Evolutionary conservation across 768 basidiomycete genomes (phyloP), one percentile per base, ranked within the genome.

Genomic region (Hirschioporus abietinus): DNA sequence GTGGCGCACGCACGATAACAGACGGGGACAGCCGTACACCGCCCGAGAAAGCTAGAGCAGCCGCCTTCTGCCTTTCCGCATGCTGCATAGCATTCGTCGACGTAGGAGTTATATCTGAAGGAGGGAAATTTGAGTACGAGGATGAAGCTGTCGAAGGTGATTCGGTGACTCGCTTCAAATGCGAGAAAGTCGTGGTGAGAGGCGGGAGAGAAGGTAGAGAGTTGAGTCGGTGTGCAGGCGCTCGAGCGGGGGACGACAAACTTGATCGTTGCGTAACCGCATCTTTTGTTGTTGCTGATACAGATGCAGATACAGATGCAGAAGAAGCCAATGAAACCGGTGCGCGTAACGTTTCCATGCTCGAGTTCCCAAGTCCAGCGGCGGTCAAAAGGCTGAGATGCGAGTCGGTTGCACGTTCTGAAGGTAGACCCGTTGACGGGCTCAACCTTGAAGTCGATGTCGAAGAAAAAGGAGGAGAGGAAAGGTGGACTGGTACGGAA

Each of bases 11-110:
- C n/a, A 77, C 70, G 26, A 80, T 74, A 42, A 83, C 75, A 1
- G 83, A 79, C 4, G 84, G 84, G 7, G 82, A 80, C 5, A 84
- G 71, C 23, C 82, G 79, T 1, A 77, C 76, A 58, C 78, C 76
- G 63, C 80, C 80, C 25, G 24, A 61, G 60, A 25, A 25, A 25
- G 60, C 24, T 15, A 34, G 30, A 12, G 60, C 24, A 34, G 60
- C 24, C 5, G 30, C 30, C 25, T 61, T 61, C 60, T 25, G 60
- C 25, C 60, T 61, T 8, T 25, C 60, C 60, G 23, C 15, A 3
- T 61, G 60, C 60, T 34, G 25, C 25, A 34, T 25, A 15, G 60
- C 60, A 15, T 24, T 25, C 15, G 30, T 7, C 24, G 60, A 34
- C 12, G 60, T 25, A 61, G 60, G 24, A 1, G 60, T 61, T 8